Conservation (phyloP, 768 basidiomycete species). For the Rickenella mellea region DNA sequence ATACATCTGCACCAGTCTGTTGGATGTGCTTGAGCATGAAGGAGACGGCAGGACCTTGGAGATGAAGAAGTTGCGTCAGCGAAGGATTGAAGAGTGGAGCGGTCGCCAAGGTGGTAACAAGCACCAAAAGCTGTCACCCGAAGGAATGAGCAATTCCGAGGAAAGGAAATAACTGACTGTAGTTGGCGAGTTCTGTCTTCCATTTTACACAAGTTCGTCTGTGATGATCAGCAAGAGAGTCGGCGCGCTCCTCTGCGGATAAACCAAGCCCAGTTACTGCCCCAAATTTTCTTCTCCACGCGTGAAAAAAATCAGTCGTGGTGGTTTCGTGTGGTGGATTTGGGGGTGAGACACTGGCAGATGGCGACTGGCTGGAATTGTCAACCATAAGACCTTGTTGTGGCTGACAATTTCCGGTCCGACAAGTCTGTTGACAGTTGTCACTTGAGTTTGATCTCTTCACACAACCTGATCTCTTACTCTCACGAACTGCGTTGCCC, state of each 20-base stretch:
- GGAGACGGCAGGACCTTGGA: conserved; percentile 68
- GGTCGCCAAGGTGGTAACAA: background rate
- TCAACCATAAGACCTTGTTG: too few species aligned
- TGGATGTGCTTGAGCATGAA: conserved; percentile 92
- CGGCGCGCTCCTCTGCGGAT: conserved; percentile 30
- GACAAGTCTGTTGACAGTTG: too few species aligned
- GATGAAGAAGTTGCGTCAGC: background rate
- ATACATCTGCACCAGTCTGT: conserved; percentile 61
- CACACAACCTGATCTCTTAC: too few species aligned
- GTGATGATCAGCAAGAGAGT: conserved; percentile 24
- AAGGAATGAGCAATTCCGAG: background rate
- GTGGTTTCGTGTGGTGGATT: too few species aligned
- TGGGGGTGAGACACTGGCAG: too few species aligned
- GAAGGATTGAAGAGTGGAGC: background rate
- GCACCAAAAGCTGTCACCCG: background rate
- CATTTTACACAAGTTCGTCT: conserved; percentile 55
- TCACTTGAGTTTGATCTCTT: too few species aligned
- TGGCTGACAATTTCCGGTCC: too few species aligned
- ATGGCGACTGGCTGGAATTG: too few species aligned
- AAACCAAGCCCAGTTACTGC: conserved; percentile 43
- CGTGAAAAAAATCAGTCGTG: background rate
- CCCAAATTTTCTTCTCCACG: conserved; percentile 41
- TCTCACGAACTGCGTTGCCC: too few species aligned
- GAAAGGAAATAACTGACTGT: conserved; percentile 40
- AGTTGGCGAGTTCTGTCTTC: conserved; percentile 58